phyloP scores from a whole-genome alignment of 148 eudicot genomes.

The Persicaria tinctoria region DNA sequence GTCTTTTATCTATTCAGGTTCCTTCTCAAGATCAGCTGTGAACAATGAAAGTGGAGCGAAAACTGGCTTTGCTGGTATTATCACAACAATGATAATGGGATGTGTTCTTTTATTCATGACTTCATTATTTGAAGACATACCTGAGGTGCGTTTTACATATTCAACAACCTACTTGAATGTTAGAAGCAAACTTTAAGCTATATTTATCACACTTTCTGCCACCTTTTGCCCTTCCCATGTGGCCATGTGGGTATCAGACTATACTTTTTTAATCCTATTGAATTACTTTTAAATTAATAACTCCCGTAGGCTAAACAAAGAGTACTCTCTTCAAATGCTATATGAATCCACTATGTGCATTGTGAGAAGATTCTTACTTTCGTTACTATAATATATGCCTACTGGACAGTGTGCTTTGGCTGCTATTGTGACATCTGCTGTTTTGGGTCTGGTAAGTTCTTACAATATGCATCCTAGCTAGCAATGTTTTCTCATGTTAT shows the following conservation, averaged over 20 bases:
- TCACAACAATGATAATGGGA: slow-evolving; percentile 78
- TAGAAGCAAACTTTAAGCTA: background rate
- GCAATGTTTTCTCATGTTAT: background rate
- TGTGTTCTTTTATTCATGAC: slow-evolving; percentile 85
- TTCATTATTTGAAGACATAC: slow-evolving; percentile 81
- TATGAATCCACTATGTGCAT: too few species aligned
- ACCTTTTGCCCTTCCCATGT: too few species aligned
- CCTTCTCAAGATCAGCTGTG: slow-evolving; percentile 97
- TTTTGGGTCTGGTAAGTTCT: slow-evolving; percentile 85
- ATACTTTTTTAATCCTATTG: too few species aligned
- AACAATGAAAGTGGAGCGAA: slow-evolving; percentile 99
- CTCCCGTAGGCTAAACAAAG: too few species aligned
- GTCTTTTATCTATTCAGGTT: slow-evolving; percentile 32
- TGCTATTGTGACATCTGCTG: slow-evolving; percentile 97
- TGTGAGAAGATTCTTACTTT: background rate
- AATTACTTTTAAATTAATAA: too few species aligned
- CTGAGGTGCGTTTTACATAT: slow-evolving; percentile 52
- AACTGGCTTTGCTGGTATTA: slow-evolving; percentile 87
- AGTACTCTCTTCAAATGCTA: too few species aligned
- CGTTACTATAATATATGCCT: background rate
- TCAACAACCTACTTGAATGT: background rate
- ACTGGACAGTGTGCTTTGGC: slow-evolving; percentile 84
- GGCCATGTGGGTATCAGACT: too few species aligned
- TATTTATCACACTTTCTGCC: too few species aligned
- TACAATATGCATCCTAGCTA: background rate